Evolutionary conservation across 2,329 filamentous ascomycete species (phyloP), one percentile per base, ranked within the genome.

Genomic region (Dactylella cylindrospora): DNA sequence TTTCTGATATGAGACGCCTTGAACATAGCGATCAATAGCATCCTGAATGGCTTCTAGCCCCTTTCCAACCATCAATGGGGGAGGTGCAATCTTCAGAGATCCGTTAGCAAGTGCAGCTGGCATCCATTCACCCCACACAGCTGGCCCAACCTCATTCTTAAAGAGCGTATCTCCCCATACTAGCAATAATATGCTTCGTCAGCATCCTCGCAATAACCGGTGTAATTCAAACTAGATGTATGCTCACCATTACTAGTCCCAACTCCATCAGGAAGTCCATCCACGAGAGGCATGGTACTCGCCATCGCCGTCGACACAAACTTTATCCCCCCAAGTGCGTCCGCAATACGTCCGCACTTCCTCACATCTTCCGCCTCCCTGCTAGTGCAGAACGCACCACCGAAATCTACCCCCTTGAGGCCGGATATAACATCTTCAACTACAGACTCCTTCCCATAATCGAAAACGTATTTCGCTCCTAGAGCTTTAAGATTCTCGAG

Each of bases 401-500:
- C 49, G 23, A 23, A 44, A 38, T 54, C 39, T 9, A 29, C 5
- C 5, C 31, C 50, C 19, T 36, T 36, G n/a, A 45, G 13, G 4
- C 20, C 15, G 8, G 39, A 26, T 7, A 54, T 19, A 23, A 45
- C 28, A 23, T 54, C 50, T 8, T 53, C 49, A 2, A 36, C 40
- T 5, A 53, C 38, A 1, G 38, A 35, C 17, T 43, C 28, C 12
- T 28, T 53, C 10, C 19, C 36, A 31, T 53, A 45, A 13, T 54
- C 39, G 22, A 45, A 54, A 10, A 22, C 40, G 10, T 73, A 66
- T 8, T 64, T 69, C 1, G 76, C 76, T 0, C 78, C 78, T 0
- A 80, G 72, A 9, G 66, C 64, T 64, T 73, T 74, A 12, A 76
- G 67, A 43, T 73, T 72, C 0, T 72, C 73, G n/a, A 75, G 74